phyloP scores from a whole-genome alignment of 192 early-diverging fungal species.

The Chytriomyces hyalinus region DNA sequence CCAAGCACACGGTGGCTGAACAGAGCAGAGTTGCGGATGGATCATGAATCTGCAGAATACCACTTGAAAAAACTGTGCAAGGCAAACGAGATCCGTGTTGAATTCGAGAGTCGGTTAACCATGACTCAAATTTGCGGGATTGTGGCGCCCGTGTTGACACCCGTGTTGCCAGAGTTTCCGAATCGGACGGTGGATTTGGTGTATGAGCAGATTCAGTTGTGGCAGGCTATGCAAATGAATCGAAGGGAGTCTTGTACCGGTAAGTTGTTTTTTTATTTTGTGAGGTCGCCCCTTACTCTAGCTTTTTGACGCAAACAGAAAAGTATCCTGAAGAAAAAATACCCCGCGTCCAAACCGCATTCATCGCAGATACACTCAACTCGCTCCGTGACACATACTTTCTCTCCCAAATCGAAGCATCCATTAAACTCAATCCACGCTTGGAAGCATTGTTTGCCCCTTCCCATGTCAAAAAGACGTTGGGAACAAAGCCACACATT shows the following conservation, averaged over 20 bases:
- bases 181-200: slow-evolving; percentile 4
- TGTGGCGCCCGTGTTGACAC: slow-evolving; percentile 9
- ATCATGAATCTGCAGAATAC: neutral
- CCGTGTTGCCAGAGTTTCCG: slow-evolving; percentile 2
- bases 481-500: neutral
- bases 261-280: neutral
- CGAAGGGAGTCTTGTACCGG: too few species aligned
- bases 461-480: neutral
- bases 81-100: slow-evolving; percentile 7
- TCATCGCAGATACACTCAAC: slow-evolving; percentile 14
- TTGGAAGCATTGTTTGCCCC: neutral
- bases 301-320: neutral
- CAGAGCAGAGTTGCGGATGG: slow-evolving; percentile 3
- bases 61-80: slow-evolving; percentile 8
- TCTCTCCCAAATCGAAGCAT: slow-evolving; percentile 18
- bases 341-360: neutral
- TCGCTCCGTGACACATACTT: slow-evolving; percentile 11
- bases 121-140: slow-evolving; percentile 17
- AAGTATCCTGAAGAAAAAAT: neutral
- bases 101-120: slow-evolving; percentile 14
- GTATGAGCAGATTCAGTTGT: slow-evolving; percentile 5
- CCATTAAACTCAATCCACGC: slow-evolving; percentile 11
- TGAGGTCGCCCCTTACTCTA: neutral
- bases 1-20: slow-evolving; percentile 8
- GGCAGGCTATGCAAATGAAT: neutral